Percentiles rank a stretch among this genome's conserved stretches.
These are phyloP conservation scores for Lolium rigidum DNA, from an alignment of 176 grass and related monocot species.

Conservation along the genomic window DNA sequence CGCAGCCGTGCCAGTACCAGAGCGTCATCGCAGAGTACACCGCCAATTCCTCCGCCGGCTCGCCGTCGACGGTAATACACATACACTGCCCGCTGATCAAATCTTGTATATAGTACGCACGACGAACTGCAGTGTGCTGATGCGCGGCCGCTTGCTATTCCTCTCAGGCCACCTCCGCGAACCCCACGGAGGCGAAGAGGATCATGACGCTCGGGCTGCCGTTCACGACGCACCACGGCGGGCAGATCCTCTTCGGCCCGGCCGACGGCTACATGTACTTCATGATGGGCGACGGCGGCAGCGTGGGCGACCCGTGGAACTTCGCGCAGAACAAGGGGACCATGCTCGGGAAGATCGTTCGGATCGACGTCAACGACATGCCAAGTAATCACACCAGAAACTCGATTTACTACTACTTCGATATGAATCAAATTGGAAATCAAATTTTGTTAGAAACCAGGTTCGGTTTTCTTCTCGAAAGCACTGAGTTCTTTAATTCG, in stretches of 20 bases:
- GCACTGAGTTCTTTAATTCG: neutral
- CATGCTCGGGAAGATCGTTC: conserved; percentile 77
- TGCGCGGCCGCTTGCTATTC: neutral
- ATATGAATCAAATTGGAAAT: too few relatives aligned
- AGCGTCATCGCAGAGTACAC: conserved; percentile 86
- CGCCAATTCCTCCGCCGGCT: conserved; percentile 63
- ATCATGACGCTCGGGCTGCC: conserved; percentile 85
- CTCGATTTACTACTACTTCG: neutral
- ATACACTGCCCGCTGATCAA: neutral
- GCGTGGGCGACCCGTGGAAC: conserved; percentile 83
- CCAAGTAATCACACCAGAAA: conserved; percentile 52
- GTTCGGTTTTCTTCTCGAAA: too few relatives aligned
- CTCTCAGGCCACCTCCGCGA: conserved; percentile 62
- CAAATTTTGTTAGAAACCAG: too few relatives aligned
- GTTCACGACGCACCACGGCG: conserved; percentile 78
- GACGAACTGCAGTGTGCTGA: neutral
- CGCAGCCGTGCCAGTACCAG: conserved; percentile 77
- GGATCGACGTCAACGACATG: conserved; percentile 68
- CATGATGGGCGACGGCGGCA: conserved; percentile 88
- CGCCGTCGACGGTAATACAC: conserved; percentile 54
- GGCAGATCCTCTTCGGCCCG: conserved; percentile 74
- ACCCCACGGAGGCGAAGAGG: conserved; percentile 68
- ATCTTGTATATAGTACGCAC: neutral
- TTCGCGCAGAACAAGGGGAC: conserved; percentile 95
- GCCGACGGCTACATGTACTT: conserved; percentile 88